Evolutionary conservation across 495 filamentous ascomycete species (phyloP), one percentile per base, ranked within the genome.

Genomic region (Aeminium ludgeri): DNA sequence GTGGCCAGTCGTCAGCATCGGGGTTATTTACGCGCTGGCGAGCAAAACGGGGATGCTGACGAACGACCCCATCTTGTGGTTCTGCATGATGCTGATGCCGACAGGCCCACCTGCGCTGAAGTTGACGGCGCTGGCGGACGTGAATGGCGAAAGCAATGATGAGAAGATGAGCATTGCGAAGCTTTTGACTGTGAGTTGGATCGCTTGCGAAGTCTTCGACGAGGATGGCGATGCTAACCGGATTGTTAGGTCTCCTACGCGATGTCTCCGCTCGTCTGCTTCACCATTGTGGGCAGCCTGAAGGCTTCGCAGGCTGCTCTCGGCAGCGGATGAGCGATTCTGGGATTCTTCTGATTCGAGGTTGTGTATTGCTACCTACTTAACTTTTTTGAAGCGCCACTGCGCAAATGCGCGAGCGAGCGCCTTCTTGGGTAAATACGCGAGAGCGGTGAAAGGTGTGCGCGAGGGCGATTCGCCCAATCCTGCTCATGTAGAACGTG

Each of bases 21-120:
- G 64, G 0, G 15, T 71, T 6, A 67, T 85, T 13, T 86, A 73
- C 48, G 42, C 60, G 0, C 49, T 86, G n/a, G 78, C 73, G 7
- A 63, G 59, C 12, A 66, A 65, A 38, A 83, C 78, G 0, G 43
- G 50, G 13, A 13, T 76, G 6, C 55, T 86, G 1, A 57, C 63
- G 6, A 42, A 61, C 3, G 81, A 86, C 54, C 80, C 82, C 0
- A 73, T 86, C 30, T 53, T 86, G 15, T 85, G 76, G 75, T 86
- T 84, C 51, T 59, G 61, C 7, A 67, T 85, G 66, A 84, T 83
- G 77, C 51, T 84, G 17, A 84, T 85, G 73, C 78, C 82, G 0
- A 65, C 67, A 1, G 80, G 82, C 0, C 80, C 80, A 8, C 72
- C 74, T 1, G 76, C 79, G 0, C 70, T 83, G 68, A 78, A 76